Evolutionary conservation across 2,329 filamentous ascomycete genomes (phyloP).

Genomic region (Penicillium frequentans): DNA sequence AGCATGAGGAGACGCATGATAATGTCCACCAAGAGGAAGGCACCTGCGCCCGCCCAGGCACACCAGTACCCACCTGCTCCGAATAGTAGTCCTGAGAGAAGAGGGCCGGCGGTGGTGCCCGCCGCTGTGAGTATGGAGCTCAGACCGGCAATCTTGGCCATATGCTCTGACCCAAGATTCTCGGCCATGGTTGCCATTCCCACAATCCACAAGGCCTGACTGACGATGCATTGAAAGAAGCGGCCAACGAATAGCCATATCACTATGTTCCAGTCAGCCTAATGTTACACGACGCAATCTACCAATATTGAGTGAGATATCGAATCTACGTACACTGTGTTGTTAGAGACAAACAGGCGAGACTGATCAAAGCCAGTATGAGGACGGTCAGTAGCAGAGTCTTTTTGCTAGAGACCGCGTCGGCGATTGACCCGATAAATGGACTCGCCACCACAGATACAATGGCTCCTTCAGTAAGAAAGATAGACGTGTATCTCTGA

Average conservation of each 20-base stretch:
- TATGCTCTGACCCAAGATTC: conserved; percentile 13
- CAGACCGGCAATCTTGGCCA: conserved; percentile 14
- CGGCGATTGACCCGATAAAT: conserved; percentile 15
- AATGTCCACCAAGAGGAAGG: conserved; percentile 28
- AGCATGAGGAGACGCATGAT: conserved; percentile 21
- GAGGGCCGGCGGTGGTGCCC: conserved; percentile 25
- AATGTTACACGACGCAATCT: not conserved
- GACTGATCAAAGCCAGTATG: conserved; percentile 8
- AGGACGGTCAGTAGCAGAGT: conserved; percentile 5
- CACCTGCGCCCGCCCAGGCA: conserved; percentile 25
- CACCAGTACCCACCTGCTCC: conserved; percentile 26
- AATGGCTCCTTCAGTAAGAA: conserved; percentile 21
- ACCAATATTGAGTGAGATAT: not conserved
- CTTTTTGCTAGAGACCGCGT: conserved; percentile 15
- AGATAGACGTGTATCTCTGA: conserved; percentile 16
- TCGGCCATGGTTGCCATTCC: conserved; percentile 14
- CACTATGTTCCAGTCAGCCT: not conserved
- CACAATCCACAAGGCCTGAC: conserved; percentile 14
- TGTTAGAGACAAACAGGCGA: conserved; percentile 9
- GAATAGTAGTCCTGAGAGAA: conserved; percentile 25
- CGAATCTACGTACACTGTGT: not conserved
- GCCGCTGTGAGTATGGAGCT: conserved; percentile 7
- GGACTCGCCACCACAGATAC: conserved; percentile 20
- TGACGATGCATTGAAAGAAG: conserved; percentile 14
- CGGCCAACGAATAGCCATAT: conserved; percentile 11